These are phyloP conservation scores for Rubroshorea leprosula DNA, from an alignment of 345 rosid species.

Conservation along the genomic window DNA sequence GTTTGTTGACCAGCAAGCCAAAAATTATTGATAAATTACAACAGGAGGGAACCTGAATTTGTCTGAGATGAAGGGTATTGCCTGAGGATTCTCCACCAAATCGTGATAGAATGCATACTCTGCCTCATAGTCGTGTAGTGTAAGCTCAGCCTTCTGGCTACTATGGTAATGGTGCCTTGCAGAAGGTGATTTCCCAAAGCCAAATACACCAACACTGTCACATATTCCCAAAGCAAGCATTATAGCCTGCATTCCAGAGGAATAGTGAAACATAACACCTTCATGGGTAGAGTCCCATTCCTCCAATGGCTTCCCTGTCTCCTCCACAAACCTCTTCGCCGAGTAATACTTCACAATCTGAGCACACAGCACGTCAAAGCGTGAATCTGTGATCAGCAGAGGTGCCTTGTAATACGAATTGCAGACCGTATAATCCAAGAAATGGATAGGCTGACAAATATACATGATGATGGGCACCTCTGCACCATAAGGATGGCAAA, in stretches of 20 bases:
- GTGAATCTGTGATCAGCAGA: conserved; percentile 64
- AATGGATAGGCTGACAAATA: conserved; percentile 78
- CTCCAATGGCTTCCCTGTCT: conserved; percentile 36
- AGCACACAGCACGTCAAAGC: conserved; percentile 71
- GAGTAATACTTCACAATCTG: conserved; percentile 87
- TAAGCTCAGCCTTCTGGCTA: conserved; percentile 78
- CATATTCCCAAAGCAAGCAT: conserved; percentile 77
- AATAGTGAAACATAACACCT: conserved; percentile 79
- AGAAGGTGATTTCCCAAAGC: conserved; percentile 65
- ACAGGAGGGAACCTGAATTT: conserved; percentile 63
- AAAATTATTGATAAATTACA: conserved; percentile 49
- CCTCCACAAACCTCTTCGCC: conserved; percentile 49
- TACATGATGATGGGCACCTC: conserved; percentile 67
- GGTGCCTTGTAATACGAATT: conserved; percentile 53
- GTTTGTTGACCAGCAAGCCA: background rate
- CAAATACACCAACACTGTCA: conserved; percentile 71
- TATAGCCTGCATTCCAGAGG: conserved; percentile 90
- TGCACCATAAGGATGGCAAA: conserved; percentile 79
- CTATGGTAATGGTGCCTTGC: conserved; percentile 89
- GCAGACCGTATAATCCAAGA: conserved; percentile 71
- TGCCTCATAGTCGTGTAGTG: conserved; percentile 76
- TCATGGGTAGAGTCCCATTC: conserved; percentile 70
- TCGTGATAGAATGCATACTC: conserved; percentile 70
- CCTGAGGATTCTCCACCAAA: conserved; percentile 44
- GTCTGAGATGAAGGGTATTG: conserved; percentile 64